Evolutionary conservation across 106 monocot species (phyloP).

Genomic region (Triglochin maritima): DNA sequence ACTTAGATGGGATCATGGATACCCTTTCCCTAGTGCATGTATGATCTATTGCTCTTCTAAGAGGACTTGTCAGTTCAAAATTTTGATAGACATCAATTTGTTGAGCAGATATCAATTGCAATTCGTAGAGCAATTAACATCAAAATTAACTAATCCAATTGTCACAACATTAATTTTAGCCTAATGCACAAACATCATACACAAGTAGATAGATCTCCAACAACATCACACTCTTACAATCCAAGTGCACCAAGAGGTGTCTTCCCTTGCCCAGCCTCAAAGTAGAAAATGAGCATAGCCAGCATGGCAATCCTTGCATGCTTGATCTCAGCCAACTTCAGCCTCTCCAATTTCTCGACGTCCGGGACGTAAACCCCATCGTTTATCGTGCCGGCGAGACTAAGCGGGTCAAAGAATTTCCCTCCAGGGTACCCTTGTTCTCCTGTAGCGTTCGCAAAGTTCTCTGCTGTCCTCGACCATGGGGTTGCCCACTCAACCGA

Average conservation of each 20-base stretch:
- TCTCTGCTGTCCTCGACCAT: conserved; percentile 83
- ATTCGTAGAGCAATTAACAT: no score
- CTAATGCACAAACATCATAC: no score
- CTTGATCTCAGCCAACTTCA: conserved; percentile 95
- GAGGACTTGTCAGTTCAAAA: no score
- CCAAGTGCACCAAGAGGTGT: conserved; percentile 88
- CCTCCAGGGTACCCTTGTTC: conserved; percentile 96
- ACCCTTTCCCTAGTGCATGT: no score
- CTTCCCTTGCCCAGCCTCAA: conserved; percentile 88
- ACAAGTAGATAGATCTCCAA: no score
- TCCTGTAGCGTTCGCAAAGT: conserved; percentile 84
- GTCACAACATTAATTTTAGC: no score
- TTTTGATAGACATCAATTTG: no score
- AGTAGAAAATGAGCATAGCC: conserved; percentile 91
- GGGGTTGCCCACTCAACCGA: conserved; percentile 97
- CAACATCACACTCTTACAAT: conserved; percentile 18
- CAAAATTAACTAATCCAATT: no score
- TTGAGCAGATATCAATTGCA: no score
- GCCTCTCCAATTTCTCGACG: conserved; percentile 75
- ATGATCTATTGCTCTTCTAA: no score
- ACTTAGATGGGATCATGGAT: no score
- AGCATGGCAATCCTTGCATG: conserved; percentile 89
- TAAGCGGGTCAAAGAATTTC: conserved; percentile 90
- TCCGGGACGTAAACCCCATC: conserved; percentile 70
- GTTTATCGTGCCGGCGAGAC: conserved; percentile 52